These are phyloP conservation scores for Pythium oligandrum DNA, from an alignment of 352 stramenopile species.

Conservation along the genomic window DNA sequence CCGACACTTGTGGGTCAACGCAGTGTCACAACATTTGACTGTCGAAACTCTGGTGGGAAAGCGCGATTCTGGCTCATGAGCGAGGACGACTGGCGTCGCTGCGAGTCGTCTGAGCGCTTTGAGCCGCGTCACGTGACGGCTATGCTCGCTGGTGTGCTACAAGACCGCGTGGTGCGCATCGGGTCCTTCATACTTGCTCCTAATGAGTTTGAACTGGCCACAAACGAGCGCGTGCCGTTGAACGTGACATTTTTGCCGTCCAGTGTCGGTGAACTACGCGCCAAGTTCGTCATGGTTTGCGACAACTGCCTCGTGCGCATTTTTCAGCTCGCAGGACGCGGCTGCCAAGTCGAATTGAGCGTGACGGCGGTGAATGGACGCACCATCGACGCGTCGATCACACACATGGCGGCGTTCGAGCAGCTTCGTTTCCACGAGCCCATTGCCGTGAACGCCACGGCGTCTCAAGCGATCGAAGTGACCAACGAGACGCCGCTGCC, in stretches of 20 bases:
- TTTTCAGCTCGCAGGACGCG: constrained; percentile 61
- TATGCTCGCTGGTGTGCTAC: not conserved
- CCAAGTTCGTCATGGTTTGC: constrained; percentile 75
- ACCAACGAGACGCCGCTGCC: constrained; percentile 65
- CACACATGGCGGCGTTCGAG: constrained; percentile 41
- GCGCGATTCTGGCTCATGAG: constrained; percentile 71
- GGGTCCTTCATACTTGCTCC: constrained; percentile 57
- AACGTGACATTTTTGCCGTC: constrained; percentile 52
- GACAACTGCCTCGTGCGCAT: constrained; percentile 78
- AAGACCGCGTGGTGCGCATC: constrained; percentile 10
- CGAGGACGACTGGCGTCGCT: constrained; percentile 39
- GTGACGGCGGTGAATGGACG: constrained; percentile 40
- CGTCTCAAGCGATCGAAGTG: constrained; percentile 39
- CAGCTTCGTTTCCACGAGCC: constrained; percentile 41
- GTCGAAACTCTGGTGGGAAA: constrained; percentile 54
- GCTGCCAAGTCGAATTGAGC: constrained; percentile 61
- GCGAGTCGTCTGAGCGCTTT: constrained; percentile 23
- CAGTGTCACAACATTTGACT: constrained; percentile 40
- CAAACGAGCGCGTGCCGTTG: constrained; percentile 33
- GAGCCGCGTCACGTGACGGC: not conserved
- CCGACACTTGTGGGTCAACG: constrained; percentile 58
- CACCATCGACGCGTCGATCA: constrained; percentile 35
- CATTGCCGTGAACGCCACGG: constrained; percentile 29
- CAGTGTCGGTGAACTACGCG: constrained; percentile 47
- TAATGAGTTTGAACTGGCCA: constrained; percentile 46